Evolutionary conservation across 2,329 filamentous ascomycete genomes (phyloP).

Genomic region (Pestalotiopsis sp.): DNA sequence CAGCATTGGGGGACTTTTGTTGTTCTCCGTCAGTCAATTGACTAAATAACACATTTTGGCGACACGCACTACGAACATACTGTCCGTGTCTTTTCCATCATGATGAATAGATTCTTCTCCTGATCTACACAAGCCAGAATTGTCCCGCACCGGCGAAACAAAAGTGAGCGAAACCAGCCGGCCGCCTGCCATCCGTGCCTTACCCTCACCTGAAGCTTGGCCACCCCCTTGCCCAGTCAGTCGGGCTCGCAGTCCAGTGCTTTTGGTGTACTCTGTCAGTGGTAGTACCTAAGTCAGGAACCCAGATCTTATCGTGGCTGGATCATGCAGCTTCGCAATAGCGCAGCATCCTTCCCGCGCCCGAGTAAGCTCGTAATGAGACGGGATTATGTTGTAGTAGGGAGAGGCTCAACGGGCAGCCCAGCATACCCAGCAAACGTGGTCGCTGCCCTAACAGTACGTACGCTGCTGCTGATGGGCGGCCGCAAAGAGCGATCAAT

Average conservation of each 20-base stretch:
- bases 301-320: conserved; percentile 6
- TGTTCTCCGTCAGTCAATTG: no score
- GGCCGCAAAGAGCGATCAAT: neutral
- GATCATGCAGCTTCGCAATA: neutral
- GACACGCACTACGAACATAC: neutral
- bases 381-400: neutral
- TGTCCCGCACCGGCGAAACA: neutral
- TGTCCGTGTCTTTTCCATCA: neutral
- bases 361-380: neutral
- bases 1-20: no score
- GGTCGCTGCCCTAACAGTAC: no score
- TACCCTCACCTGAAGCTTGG: neutral
- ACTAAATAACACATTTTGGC: neutral
- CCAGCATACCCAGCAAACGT: neutral
- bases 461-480: no score
- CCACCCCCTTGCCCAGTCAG: neutral
- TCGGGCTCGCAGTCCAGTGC: neutral
- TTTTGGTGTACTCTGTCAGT: neutral
- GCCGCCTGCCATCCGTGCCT: neutral
- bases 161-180: neutral
- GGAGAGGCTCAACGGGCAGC: neutral
- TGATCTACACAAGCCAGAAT: neutral
- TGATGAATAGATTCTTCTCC: neutral
- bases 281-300: neutral
- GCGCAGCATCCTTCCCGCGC: neutral